Conservation (phyloP, 1,139 yeast genomes). For the Kodamaea sp. region DNA sequence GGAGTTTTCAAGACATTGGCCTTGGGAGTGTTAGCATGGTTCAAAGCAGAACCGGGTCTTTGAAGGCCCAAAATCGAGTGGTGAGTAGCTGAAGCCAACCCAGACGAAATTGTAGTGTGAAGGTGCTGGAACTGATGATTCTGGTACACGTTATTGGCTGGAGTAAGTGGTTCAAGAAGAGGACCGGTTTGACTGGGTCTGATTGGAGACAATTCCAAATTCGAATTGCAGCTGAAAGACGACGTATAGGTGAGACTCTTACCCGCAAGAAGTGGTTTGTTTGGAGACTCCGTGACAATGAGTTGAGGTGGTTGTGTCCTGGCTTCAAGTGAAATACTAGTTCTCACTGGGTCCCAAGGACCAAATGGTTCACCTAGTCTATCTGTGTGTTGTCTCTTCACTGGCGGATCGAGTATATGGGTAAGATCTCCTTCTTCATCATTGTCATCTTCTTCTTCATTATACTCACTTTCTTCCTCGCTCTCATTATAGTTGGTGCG, state of each 20-base stretch:
- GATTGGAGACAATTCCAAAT: constrained; percentile 62
- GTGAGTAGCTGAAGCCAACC: constrained; percentile 4
- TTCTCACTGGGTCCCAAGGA: constrained; percentile 6
- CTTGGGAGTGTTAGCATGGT: constrained; percentile 28
- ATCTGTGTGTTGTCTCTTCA: constrained; percentile 17
- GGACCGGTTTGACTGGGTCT: constrained; percentile 63
- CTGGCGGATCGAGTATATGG: constrained; percentile 14
- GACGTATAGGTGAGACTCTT: constrained; percentile 51
- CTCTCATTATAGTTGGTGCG: constrained; percentile 3
- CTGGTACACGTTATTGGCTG: constrained; percentile 33
- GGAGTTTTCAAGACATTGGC: constrained; percentile 39
- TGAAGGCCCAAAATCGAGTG: constrained; percentile 3
- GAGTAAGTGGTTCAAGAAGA: constrained; percentile 57
- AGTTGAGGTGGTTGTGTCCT: constrained; percentile 26
- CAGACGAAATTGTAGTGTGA: constrained; percentile 7
- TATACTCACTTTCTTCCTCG: constrained; percentile 11
- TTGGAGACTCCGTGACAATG: constrained; percentile 37
- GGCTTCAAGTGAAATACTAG: constrained; percentile 1
- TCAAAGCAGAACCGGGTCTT: constrained; percentile 17
- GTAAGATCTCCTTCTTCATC: constrained; percentile 8
- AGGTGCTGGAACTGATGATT: constrained; percentile 20
- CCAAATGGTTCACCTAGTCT: constrained; percentile 16
- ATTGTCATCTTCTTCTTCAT: constrained; percentile 9
- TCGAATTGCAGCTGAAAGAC: constrained; percentile 66
- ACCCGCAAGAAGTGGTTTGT: constrained; percentile 44